Evolutionary conservation across 106 monocot species (phyloP), one percentile per base, ranked within the genome.

Genomic region (Amphibolis antarctica): DNA sequence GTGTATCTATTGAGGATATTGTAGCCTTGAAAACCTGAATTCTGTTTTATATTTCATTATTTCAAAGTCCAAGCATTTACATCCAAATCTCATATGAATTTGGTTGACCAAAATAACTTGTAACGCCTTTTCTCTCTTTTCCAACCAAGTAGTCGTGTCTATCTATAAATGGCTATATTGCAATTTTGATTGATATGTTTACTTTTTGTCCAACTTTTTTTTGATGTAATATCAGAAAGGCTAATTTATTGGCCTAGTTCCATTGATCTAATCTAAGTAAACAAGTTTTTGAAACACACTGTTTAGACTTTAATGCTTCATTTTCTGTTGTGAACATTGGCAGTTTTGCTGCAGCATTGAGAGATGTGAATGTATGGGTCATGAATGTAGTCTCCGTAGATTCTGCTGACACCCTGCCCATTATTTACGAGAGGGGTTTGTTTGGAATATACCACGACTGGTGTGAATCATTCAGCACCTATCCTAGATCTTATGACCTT

Each of bases 401-500:
- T 73, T 81, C 94, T 23, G 89, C 86, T 1, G 94, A 96, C 62
- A 74, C 73, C 12, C 42, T 74, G 7, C 73, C 73, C 1, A 57
- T 74, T 28, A 74, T 74, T 7, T 74, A 74, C 18, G 73, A 74
- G 30, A 52, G 73, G 15, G 73, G 73, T 22, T 18, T 74, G 46
- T 74, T 74, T 50, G 73, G 65, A 13, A 74, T 74, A 19, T 74
- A 74, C 42, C 73, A 74, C 25, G 66, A 74, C 48, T 74, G 73
- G 73, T 74, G 73, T 15, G 88, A 92, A 56, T 92, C 92, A 52
- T 92, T 92, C 69, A 88, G 88, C 80, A 92, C 82, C 12, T 92
- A 92, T 58, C 88, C 92, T 10, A 71, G 94, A 67, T 70, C 86
- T 46, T 96, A 96, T 59, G 94, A 96, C 71, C 89, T 96, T 19